Conservation (phyloP, 345 rosid genomes). For the Pistacia atlantica region DNA sequence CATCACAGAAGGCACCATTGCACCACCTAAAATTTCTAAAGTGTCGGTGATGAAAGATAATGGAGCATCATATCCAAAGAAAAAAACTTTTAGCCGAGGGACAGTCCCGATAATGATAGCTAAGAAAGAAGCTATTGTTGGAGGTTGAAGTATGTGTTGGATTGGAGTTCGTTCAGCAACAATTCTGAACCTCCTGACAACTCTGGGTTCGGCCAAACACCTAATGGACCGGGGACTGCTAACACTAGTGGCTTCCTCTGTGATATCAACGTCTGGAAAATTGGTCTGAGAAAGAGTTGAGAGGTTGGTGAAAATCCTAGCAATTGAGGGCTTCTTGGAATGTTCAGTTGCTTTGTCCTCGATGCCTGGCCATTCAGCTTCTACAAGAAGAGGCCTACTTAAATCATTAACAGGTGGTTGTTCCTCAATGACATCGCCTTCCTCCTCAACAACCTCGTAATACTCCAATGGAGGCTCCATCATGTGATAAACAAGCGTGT, state of each 20-base stretch:
- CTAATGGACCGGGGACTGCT: slow-evolving; percentile 69
- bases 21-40: slow-evolving; percentile 77
- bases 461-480: slow-evolving; percentile 93
- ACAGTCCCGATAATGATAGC: slow-evolving; percentile 79
- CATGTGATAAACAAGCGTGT: slow-evolving; percentile 97
- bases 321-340: slow-evolving; percentile 80
- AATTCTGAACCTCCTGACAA: slow-evolving; percentile 83
- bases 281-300: slow-evolving; percentile 47
- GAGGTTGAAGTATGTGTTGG: slow-evolving; percentile 89
- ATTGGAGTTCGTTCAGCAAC: slow-evolving; percentile 91
- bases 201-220: slow-evolving; percentile 87
- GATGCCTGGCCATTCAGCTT: slow-evolving; percentile 97
- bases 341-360: slow-evolving; percentile 92
- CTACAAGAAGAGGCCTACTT: slow-evolving; percentile 79
- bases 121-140: slow-evolving; percentile 81
- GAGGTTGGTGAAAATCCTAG: slow-evolving; percentile 61
- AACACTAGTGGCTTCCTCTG: slow-evolving; percentile 31
- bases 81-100: slow-evolving; percentile 66
- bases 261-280: slow-evolving; percentile 58
- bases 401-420: slow-evolving; percentile 27
- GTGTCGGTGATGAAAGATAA: slow-evolving; percentile 84
- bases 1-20: slow-evolving; percentile 98
- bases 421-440: slow-evolving; percentile 59
- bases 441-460: slow-evolving; percentile 82
- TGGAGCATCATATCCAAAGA: slow-evolving; percentile 83